These are phyloP conservation scores for Acorus gramineus DNA, from an alignment of 106 monocot species.

Conservation along the genomic window DNA sequence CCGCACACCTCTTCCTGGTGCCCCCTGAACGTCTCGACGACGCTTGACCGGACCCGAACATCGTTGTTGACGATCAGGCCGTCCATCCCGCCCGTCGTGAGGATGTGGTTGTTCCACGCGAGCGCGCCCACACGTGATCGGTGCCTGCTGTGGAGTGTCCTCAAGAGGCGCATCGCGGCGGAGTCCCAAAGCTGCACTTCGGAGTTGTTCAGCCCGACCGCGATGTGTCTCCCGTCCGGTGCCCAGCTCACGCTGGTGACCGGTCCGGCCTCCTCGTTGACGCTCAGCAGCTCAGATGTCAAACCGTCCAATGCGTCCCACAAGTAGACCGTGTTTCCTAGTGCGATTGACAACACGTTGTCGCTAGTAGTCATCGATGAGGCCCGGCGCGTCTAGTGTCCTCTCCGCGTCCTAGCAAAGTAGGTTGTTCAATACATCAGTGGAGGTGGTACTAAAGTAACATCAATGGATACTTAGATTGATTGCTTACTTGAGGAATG, in stretches of 20 bases:
- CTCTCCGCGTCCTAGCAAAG: slow-evolving; percentile 36
- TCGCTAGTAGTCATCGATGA: slow-evolving; percentile 45
- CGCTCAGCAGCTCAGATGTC: slow-evolving; percentile 40
- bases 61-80: slow-evolving; percentile 56
- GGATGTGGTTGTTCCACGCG: slow-evolving; percentile 52
- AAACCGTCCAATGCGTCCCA: slow-evolving; percentile 40
- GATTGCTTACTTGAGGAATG: slow-evolving; percentile 42
- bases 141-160: slow-evolving; percentile 38
- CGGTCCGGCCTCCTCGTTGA: slow-evolving; percentile 42
- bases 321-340: slow-evolving; percentile 42
- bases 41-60: slow-evolving; percentile 25
- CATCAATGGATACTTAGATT: background rate
- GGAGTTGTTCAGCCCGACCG: slow-evolving; percentile 48
- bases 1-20: slow-evolving; percentile 54
- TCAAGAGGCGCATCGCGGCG: slow-evolving; percentile 34
- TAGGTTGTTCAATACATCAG: too few relatives aligned
- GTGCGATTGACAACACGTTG: slow-evolving; percentile 47
- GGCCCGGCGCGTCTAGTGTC: slow-evolving; percentile 43
- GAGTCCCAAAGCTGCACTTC: slow-evolving; percentile 54
- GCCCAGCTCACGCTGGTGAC: slow-evolving; percentile 72
- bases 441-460: background rate
- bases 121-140: slow-evolving; percentile 43
- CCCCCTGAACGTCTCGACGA: slow-evolving; percentile 28
- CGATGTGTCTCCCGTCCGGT: slow-evolving; percentile 50
- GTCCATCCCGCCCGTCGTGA: slow-evolving; percentile 54